Conservation (phyloP, 169 alveolate genomes). For the Cryptosporidium ryanae region DNA sequence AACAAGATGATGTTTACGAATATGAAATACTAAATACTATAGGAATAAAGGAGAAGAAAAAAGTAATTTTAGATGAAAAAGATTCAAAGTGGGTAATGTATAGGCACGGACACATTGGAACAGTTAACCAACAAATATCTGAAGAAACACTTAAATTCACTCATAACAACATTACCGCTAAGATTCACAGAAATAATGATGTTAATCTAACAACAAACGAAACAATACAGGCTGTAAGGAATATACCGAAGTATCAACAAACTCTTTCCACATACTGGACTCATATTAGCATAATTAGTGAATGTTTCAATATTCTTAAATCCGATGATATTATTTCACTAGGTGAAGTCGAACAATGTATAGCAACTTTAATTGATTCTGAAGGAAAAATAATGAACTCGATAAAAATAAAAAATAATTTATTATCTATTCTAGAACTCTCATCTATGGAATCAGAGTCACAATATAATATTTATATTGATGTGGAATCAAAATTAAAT, state of each 20-base stretch:
- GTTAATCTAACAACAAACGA: constrained; percentile 52
- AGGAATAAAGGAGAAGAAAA: constrained; percentile 78
- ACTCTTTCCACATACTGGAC: constrained; percentile 85
- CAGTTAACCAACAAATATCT: constrained; percentile 82
- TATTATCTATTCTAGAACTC: constrained; percentile 36
- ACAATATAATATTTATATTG: neutral
- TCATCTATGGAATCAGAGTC: neutral
- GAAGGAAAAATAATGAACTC: constrained; percentile 79
- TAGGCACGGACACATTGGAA: constrained; percentile 84
- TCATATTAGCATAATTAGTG: constrained; percentile 81
- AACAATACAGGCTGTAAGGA: constrained; percentile 81
- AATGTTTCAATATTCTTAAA: constrained; percentile 80
- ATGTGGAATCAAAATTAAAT: constrained; percentile 34
- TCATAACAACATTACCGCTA: constrained; percentile 75
- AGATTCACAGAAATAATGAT: constrained; percentile 75
- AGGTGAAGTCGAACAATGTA: constrained; percentile 82
- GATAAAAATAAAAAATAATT: constrained; percentile 68
- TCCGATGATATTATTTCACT: constrained; percentile 74
- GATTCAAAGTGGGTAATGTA: constrained; percentile 82
- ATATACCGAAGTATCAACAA: constrained; percentile 83
- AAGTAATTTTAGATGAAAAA: constrained; percentile 78
- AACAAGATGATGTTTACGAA: constrained; percentile 61
- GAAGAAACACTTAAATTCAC: constrained; percentile 83
- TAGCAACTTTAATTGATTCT: constrained; percentile 83
- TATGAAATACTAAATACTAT: constrained; percentile 76